Base-by-base conservation (phyloP, 257 asterid species). In the Fraxinus anomala region DNA sequence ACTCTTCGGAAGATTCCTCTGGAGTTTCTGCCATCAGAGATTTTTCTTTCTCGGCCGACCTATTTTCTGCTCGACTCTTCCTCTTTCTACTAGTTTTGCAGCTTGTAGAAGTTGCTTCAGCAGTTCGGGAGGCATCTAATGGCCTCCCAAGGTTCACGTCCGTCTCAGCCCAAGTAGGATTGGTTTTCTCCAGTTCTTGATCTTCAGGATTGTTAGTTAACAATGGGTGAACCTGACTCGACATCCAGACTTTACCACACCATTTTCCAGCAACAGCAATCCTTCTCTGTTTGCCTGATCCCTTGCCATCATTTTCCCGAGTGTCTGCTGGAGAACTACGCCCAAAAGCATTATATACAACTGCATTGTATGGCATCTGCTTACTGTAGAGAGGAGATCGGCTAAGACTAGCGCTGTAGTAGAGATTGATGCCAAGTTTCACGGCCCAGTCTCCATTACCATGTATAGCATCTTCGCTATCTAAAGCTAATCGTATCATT, bases 161-260 rank as follows among this genome's bases (percentile, higher is more conserved):
- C 39, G 80, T 80, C 86, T 85, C 80, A 68, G 68, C 73, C 74
- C 40, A 66, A 21, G 85, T 72, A 42, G 84, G 73, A 75, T 69
- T 31, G 33, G 49, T 79, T 59, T 74, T 72, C 74, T 80, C 87
- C 82, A 63, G 84, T 81, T 84, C 86, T 23, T 51, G 75, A 68
- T 81, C 92, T 65, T 87, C 89, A 16, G 19, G 63, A 80, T 82
- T 85, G 61, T 89, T 88, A 72, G 88, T 88, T 37, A 96, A 85
- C 81, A 91, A 77, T 3, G 97, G 97, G 76, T 96, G 99, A 80
- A 89, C 97, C 83, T 93, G 99, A 84, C 83, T 89, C 3, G 97
- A 91, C 97, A 88, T 93, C 99, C 99, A 96, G 70, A 96, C 94
- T 88, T 89, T 93, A 44, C 99, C 99, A 71, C 99, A 96, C 99